These are phyloP conservation scores for Eragrostis nindensis DNA, from an alignment of 176 grass and related monocot species.

Conservation along the genomic window DNA sequence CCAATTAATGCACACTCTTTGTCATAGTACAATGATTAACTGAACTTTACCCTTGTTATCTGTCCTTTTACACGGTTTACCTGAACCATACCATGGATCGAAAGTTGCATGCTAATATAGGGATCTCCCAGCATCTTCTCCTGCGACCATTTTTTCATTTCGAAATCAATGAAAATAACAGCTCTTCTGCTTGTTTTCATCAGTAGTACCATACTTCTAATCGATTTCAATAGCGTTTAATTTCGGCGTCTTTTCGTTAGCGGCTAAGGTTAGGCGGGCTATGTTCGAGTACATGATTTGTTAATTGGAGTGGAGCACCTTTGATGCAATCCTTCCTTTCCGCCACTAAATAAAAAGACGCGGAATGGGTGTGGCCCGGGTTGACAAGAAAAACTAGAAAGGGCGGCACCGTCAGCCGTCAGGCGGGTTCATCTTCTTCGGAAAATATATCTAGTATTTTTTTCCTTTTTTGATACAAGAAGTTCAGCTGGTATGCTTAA, in stretches of 20 bases:
- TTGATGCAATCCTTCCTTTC: conserved; percentile 6
- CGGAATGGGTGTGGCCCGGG: conserved; percentile 1
- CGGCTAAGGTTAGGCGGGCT: conserved; percentile 40
- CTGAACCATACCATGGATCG: conserved; percentile 9
- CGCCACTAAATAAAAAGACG: conserved; percentile 37
- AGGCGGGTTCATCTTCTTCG: background rate
- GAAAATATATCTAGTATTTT: background rate
- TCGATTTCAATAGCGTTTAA: background rate
- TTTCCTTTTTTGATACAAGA: background rate
- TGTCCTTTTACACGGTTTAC: background rate
- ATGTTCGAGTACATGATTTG: conserved; percentile 23
- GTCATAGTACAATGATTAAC: conserved; percentile 17
- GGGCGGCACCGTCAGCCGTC: background rate
- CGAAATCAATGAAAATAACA: background rate
- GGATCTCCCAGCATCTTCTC: background rate
- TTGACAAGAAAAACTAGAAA: background rate
- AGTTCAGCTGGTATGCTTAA: background rate
- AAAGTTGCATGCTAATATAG: background rate
- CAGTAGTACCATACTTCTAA: background rate
- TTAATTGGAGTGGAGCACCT: conserved; percentile 28
- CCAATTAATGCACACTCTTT: conserved; percentile 24
- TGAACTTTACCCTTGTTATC: background rate
- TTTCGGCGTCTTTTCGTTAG: conserved; percentile 36
- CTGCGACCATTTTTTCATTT: background rate
- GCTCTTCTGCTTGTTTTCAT: background rate